Evolutionary conservation across 2,329 filamentous ascomycete species (phyloP), one percentile per base, ranked within the genome.

Genomic region (Talaromyces sp.): DNA sequence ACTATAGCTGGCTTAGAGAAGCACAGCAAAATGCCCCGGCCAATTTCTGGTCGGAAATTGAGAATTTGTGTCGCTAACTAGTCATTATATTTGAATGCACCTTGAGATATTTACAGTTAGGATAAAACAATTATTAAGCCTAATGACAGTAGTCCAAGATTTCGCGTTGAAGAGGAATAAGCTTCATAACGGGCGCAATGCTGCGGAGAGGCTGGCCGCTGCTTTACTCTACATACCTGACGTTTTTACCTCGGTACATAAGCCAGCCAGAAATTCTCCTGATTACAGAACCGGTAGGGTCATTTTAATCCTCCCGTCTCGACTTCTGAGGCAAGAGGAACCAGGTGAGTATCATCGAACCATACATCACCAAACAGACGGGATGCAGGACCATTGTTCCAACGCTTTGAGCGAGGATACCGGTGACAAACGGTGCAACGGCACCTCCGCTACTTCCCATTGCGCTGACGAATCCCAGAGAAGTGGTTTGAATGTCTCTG

Each of bases 321-420:
- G 68, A 70, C 48, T 78, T 71, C 62, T 69, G 76, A 1, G 83
- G 82, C 66, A 85, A 65, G 3, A 71, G 68, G 15, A 75, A 66
- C 81, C 82, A 85, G 59, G 77, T 78, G 11, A 67, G 71, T 31
- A 79, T 63, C 83, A 85, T 85, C 8, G 77, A 69, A 1, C 70
- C 77, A 69, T 81, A 84, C 58, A 82, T 66, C 1, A 74, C 80
- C 53, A 85, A 73, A 65, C 80, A 83, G 28, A 84, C 79, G 2
- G 82, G 82, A 73, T 77, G 74, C 65, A 81, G 67, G 15, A 80
- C 77, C 59, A 77, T 77, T 2, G 78, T 80, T 1, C 78, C 77
- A 39, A 73, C 68, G 50, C 68, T 69, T 62, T 80, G 77, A 3
- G 78, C 76, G 53, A 80, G 63, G 40, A 81, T 65, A 59, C 79